A percentile compares a stretch with the other conserved stretches of the same genome.
phyloP scores from a whole-genome alignment of 2,329 filamentous ascomycete genomes.

The Microdochium nivale region DNA sequence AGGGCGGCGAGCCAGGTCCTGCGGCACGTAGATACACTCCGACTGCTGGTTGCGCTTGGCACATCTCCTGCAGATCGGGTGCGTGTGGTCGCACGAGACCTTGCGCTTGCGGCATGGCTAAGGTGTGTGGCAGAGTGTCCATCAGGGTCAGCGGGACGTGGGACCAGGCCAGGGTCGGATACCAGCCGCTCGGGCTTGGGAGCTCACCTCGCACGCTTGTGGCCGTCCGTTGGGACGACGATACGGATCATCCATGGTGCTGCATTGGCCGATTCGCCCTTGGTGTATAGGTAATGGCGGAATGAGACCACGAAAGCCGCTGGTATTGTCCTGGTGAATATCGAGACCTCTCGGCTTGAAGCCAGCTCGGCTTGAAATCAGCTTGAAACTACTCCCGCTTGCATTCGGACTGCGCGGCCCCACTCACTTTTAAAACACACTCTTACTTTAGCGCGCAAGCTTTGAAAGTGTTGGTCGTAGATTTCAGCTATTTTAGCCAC shows the following conservation, averaged over 20 bases:
- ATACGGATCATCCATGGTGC: background rate
- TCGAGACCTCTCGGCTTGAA: too few relatives aligned
- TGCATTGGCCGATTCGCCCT: background rate
- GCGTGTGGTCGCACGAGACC: constrained; percentile 32
- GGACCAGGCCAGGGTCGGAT: background rate
- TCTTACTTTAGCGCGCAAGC: too few relatives aligned
- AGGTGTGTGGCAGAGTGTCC: background rate
- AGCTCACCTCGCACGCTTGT: constrained; percentile 18
- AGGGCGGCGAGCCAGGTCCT: background rate
- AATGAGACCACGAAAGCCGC: too few relatives aligned
- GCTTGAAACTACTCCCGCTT: too few relatives aligned
- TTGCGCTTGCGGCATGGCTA: constrained; percentile 29
- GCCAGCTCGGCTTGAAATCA: too few relatives aligned
- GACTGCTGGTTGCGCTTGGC: constrained; percentile 20
- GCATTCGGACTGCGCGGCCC: too few relatives aligned
- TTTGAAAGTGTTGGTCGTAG: too few relatives aligned
- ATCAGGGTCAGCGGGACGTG: constrained; percentile 6
- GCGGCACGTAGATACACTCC: constrained; percentile 25
- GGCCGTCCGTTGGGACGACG: constrained; percentile 4
- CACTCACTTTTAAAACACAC: too few relatives aligned
- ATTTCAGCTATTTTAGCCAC: too few relatives aligned
- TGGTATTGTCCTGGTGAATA: too few relatives aligned
- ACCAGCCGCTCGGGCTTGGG: constrained; percentile 10
- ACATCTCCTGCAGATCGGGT: constrained; percentile 30
- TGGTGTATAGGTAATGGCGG: too few relatives aligned